phyloP scores from a whole-genome alignment of 2,329 filamentous ascomycete species.

The Xylariomycetidae sp. region DNA sequence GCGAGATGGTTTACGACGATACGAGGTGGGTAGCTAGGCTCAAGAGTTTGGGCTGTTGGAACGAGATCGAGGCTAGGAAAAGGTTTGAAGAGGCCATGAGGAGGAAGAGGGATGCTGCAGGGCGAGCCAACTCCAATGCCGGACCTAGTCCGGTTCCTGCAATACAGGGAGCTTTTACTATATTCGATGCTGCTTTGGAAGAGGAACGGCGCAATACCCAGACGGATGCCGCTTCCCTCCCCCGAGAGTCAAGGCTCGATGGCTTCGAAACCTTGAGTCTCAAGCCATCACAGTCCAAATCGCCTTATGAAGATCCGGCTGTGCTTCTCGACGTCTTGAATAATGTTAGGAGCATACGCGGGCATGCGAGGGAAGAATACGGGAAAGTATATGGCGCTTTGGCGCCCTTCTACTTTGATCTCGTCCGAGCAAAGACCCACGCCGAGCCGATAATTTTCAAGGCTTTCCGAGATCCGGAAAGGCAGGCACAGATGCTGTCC shows the following conservation, averaged over 20 bases:
- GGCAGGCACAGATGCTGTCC: conserved; percentile 83
- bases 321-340: conserved; percentile 66
- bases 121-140: conserved; percentile 22
- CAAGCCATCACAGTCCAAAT: conserved; percentile 34
- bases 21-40: conserved; percentile 87
- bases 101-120: conserved; percentile 53
- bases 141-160: conserved; percentile 13
- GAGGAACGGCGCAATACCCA: conserved; percentile 51
- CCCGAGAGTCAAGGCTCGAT: conserved; percentile 38
- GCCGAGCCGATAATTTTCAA: conserved; percentile 81
- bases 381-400: conserved; percentile 86
- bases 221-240: conserved; percentile 28
- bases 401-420: conserved; percentile 82
- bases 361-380: conserved; percentile 83
- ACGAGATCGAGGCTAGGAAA: conserved; percentile 78
- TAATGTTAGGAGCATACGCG: conserved; percentile 71
- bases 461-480: conserved; percentile 80
- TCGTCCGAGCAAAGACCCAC: conserved; percentile 66
- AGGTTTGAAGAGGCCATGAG: conserved; percentile 70
- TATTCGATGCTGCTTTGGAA: conserved; percentile 71
- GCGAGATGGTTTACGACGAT: conserved; percentile 99
- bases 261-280: conserved; percentile 78
- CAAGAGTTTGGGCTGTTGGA: conserved; percentile 86
- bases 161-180: conserved; percentile 44
- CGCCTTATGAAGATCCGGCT: conserved; percentile 53